Evolutionary conservation across 805 yeast genomes (phyloP), one percentile per base, ranked within the genome.

Genomic region (Pichia thaimueangensis): DNA sequence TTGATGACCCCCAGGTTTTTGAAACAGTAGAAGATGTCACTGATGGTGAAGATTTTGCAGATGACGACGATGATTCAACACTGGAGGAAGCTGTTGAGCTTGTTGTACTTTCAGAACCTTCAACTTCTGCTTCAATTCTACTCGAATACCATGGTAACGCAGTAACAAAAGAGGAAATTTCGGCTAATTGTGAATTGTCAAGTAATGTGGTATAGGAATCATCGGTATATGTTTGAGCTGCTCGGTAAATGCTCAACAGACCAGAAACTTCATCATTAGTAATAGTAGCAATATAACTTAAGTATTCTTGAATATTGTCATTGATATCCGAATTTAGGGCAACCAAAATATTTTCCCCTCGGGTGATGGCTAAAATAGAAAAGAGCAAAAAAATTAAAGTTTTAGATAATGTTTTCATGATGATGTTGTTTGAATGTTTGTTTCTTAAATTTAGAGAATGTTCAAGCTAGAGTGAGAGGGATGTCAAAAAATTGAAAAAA

Each of bases 121-220:
- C 47, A 20, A 53, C 31, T 25, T 52, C 55, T 10, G 55, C 37
- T 13, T 39, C 42, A 24, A 62, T 43, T 55, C 68, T 59, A 15
- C 57, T 45, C 2, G 59, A 51, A 42, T 62, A 62, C 67, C 68
- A 62, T 44, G 66, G 65, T 33, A 63, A 49, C 30, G 48, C 59
- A 17, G 65, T 57, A 11, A 54, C 65, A 43, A 60, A 57, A 6
- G 50, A 45, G 12, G 59, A 51, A 21, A 60, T 43, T 5, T 53
- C 39, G 3, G 48, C 32, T 20, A 42, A 37, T 31, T 43, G 42
- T 1, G 40, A 46, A 22, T 51, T 23, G 42, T 57, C 50, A 45
- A 63, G 55, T 45, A 69, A 56, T 27, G 73, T 68, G 35, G 73
- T 69, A 56, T 67, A 69, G 13, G 69, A 58, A 39, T 67, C 63